phyloP scores from a whole-genome alignment of 2,329 filamentous ascomycete genomes.

The Cordyceps cateniannulata region DNA sequence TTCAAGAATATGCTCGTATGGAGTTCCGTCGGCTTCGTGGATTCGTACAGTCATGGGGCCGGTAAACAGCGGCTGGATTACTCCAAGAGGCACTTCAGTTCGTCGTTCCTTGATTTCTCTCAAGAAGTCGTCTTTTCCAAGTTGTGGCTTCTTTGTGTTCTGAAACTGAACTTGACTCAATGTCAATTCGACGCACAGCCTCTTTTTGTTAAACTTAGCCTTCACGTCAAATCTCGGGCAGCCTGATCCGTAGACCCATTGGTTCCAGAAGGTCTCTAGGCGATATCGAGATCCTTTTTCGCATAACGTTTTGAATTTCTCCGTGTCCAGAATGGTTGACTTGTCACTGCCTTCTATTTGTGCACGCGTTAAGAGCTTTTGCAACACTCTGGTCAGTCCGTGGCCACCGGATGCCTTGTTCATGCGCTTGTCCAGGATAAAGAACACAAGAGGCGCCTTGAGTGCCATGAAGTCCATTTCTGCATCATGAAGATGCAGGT shows the following conservation, averaged over 20 bases:
- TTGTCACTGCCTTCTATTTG: constrained; percentile 56
- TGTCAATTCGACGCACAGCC: constrained; percentile 85
- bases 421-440: constrained; percentile 86
- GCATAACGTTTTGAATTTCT: constrained; percentile 73
- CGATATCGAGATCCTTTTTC: constrained; percentile 85
- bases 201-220: constrained; percentile 96
- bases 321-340: constrained; percentile 67
- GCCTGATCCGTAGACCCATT: constrained; percentile 85
- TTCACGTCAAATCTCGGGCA: constrained; percentile 83
- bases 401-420: constrained; percentile 77
- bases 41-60: constrained; percentile 97
- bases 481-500: constrained; percentile 73
- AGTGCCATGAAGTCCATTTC: constrained; percentile 85
- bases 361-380: constrained; percentile 76
- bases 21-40: constrained; percentile 95
- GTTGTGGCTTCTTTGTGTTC: constrained; percentile 32
- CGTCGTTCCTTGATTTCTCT: constrained; percentile 76
- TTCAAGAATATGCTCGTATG: constrained; percentile 95
- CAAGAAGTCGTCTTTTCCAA: constrained; percentile 72
- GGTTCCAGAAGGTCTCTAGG: constrained; percentile 84
- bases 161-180: constrained; percentile 68
- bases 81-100: constrained; percentile 60
- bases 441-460: constrained; percentile 86
- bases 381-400: constrained; percentile 79
- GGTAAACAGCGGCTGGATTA: constrained; percentile 75